Evolutionary conservation across 1,284 basidiomycete species (phyloP).

Genomic region (Leccinum angustisporum): DNA sequence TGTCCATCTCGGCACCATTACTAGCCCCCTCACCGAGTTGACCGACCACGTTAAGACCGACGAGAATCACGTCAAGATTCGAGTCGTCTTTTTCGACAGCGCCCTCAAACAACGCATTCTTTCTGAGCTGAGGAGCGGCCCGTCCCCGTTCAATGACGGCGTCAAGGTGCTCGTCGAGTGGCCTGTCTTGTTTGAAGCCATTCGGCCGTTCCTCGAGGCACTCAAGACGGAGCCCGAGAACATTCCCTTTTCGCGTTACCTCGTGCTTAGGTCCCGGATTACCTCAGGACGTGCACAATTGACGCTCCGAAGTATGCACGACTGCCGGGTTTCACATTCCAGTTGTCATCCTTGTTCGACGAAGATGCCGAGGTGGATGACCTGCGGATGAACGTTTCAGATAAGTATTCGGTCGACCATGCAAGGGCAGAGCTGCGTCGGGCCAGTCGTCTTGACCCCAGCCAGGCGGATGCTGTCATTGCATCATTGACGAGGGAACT

Average conservation of each 20-base stretch:
- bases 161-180: constrained; percentile 51
- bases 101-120: constrained; percentile 46
- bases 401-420: constrained; percentile 25
- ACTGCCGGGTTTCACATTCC: constrained; percentile 48
- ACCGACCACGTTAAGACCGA: constrained; percentile 37
- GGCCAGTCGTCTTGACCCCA: constrained; percentile 57
- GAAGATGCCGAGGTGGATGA: constrained; percentile 20
- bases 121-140: constrained; percentile 32
- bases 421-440: constrained; percentile 43
- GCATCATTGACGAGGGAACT: constrained; percentile 60
- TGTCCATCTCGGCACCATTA: constrained; percentile 50
- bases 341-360: constrained; percentile 46
- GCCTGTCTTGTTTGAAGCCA: constrained; percentile 58
- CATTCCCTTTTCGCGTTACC: constrained; percentile 54
- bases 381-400: constrained; percentile 19
- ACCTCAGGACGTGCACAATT: constrained; percentile 37
- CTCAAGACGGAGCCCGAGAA: constrained; percentile 49
- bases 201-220: constrained; percentile 61
- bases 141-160: constrained; percentile 4
- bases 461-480: constrained; percentile 68
- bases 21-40: constrained; percentile 42
- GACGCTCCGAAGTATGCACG: constrained; percentile 49
- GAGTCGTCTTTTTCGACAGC: constrained; percentile 54
- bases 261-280: constrained; percentile 42
- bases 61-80: constrained; percentile 37